Base-by-base conservation (phyloP, 176 grass and related monocot species). In the Lolium multiflorum region DNA sequence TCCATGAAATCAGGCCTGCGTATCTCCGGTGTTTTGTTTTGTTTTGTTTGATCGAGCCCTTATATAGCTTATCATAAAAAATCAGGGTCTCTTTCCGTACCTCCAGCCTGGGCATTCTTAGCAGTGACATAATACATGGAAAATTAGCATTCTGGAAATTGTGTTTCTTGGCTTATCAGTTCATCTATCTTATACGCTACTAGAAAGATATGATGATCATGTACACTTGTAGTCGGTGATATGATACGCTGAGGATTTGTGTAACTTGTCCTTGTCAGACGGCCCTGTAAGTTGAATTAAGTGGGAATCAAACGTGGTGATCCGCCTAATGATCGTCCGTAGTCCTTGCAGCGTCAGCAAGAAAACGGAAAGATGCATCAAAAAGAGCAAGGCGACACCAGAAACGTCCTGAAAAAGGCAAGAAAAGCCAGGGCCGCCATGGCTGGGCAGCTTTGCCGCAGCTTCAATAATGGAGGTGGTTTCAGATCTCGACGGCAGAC, bases 401-500 rank as follows among this genome's bases (percentile, higher is more conserved):
- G 17, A 84, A 57, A 75, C 72, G 71, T 67, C 47, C 35, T 43
- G 64, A 75, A 75, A 58, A 84, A 57, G 21, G 37, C 9, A 46
- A 62, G 49, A 16, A 76, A 56, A 77, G 20, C 9, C 13, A 3
- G 39, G 74, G 50, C 35, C 51, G 86, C 87, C 66, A 47, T 79
- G 35, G 82, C 54, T 79, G 71, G 61, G 10, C 50, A 54, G 56
- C 74, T 90, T 80, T 52, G 63, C n/a, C 4, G 56, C 38, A 20
- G 56, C 38, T 73, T 47, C 81, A 84, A 88, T 84, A 88, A 84
- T 91, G 85, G 18, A 37, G 66, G 16, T 11, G 25, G 20, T n/a
- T 87, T 87, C 80, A 87, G 89, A 87, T 87, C 79, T 83, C 37
- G 72, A 7, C 44, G 8, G 44, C 61, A 37, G 48, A 4, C 17